Conservation (phyloP, 75 land plant species). For the Picea sitchensis region DNA sequence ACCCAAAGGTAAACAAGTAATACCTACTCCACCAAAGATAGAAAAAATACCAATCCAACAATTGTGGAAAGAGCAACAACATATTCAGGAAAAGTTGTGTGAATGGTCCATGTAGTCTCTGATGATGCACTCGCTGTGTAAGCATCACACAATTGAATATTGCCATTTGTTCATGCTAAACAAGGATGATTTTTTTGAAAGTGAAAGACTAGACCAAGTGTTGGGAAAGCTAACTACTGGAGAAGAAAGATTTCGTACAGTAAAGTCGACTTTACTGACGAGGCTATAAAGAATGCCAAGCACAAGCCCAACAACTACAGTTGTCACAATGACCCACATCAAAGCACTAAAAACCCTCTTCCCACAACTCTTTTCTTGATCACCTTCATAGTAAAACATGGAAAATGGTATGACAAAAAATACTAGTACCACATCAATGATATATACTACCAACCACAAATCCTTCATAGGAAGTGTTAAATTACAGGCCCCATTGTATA, state of each 20-base stretch:
- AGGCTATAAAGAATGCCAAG: conserved; percentile 90
- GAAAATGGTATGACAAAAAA: conserved; percentile 94
- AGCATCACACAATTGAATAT: conserved; percentile 64
- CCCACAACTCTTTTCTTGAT: conserved; percentile 76
- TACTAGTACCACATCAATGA: conserved; percentile 78
- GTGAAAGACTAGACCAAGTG: conserved; percentile 57
- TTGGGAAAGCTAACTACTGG: conserved; percentile 45
- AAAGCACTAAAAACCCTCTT: conserved; percentile 69
- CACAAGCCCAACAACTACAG: conserved; percentile 66
- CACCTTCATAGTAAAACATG: conserved; percentile 97
- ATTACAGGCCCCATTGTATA: conserved; percentile 90
- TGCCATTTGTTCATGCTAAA: conserved; percentile 18
- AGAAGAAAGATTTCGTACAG: conserved; percentile 82
- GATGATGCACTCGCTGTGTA: conserved; percentile 58
- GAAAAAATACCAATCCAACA: conserved; percentile 86
- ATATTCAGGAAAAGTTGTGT: conserved; percentile 89
- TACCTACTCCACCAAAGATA: conserved; percentile 99
- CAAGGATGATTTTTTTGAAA: conserved; percentile 60
- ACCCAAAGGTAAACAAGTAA: conserved; percentile 89
- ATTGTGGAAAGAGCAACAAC: conserved; percentile 90
- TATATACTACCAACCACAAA: conserved; percentile 90
- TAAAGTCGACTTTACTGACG: conserved; percentile 88
- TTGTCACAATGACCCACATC: conserved; percentile 67
- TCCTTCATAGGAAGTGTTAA: conserved; percentile 93
- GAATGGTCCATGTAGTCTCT: conserved; percentile 84